These are phyloP conservation scores for Incumbomyces lentus DNA, from an alignment of 2,329 filamentous ascomycete genomes.

Conservation along the genomic window DNA sequence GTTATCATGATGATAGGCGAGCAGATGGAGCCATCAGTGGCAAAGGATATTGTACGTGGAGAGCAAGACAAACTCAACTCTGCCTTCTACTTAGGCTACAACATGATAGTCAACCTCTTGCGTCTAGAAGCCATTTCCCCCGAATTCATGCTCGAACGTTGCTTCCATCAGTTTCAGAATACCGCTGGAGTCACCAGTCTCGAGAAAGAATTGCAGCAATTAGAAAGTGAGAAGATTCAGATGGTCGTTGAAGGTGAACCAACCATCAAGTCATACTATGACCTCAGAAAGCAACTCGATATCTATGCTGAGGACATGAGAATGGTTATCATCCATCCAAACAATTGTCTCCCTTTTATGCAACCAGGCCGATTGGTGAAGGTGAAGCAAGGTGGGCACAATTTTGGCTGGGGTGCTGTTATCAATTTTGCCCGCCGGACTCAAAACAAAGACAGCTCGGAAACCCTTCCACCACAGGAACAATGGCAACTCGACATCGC, in stretches of 20 bases:
- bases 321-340: slow-evolving; percentile 81
- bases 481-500: slow-evolving; percentile 75
- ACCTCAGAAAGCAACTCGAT: slow-evolving; percentile 73
- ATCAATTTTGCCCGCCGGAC: slow-evolving; percentile 61
- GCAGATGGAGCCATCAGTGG: slow-evolving; percentile 87
- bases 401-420: slow-evolving; percentile 93
- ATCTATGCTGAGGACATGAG: slow-evolving; percentile 82
- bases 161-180: slow-evolving; percentile 98
- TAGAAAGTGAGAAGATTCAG: slow-evolving; percentile 64
- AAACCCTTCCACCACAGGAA: slow-evolving; percentile 62
- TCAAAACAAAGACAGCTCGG: slow-evolving; percentile 52
- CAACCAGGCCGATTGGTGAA: slow-evolving; percentile 79
- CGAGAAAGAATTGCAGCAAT: slow-evolving; percentile 69
- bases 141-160: slow-evolving; percentile 96
- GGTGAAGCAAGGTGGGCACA: slow-evolving; percentile 66
- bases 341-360: slow-evolving; percentile 73
- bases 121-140: slow-evolving; percentile 98
- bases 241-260: slow-evolving; percentile 76
- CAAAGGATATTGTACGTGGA: slow-evolving; percentile 89
- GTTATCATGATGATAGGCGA: slow-evolving; percentile 99
- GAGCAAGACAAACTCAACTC: slow-evolving; percentile 97
- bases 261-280: slow-evolving; percentile 89
- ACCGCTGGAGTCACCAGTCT: slow-evolving; percentile 73
- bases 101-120: slow-evolving; percentile 96
- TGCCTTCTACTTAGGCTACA: slow-evolving; percentile 94